phyloP scores from a whole-genome alignment of 257 asterid genomes.

The Mitragyna speciosa region DNA sequence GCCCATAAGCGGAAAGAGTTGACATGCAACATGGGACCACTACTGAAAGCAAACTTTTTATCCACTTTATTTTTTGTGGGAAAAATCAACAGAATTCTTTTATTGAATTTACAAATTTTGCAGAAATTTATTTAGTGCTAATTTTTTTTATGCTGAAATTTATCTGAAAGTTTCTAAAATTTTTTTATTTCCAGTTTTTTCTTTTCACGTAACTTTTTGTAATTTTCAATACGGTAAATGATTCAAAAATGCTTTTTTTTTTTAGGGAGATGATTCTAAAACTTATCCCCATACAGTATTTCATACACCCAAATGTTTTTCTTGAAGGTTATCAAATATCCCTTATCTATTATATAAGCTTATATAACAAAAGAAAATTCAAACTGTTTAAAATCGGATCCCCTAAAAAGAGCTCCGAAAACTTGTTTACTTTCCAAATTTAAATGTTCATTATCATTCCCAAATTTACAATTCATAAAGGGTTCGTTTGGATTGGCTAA shows the following conservation, averaged over 20 bases:
- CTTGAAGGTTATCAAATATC: no score
- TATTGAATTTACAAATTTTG: not conserved
- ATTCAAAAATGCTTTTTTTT: no score
- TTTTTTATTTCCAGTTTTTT: not conserved
- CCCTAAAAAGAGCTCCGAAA: no score
- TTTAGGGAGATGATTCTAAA: no score
- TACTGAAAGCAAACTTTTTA: not conserved
- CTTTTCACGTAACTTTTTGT: not conserved
- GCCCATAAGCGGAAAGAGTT: constrained; percentile 4
- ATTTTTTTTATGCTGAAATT: not conserved
- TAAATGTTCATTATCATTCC: no score
- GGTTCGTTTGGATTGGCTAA: no score
- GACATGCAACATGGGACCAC: constrained; percentile 4
- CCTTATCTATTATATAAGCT: not conserved
- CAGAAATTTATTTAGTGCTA: not conserved
- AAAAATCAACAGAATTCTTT: not conserved
- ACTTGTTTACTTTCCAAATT: no score
- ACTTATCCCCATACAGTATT: no score
- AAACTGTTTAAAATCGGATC: no score
- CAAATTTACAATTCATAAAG: no score
- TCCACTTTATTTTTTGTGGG: not conserved
- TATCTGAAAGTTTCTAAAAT: no score
- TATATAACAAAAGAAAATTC: no score
- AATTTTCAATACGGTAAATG: not conserved
- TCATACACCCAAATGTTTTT: not conserved